phyloP scores from a whole-genome alignment of 106 monocot species.

The Alisma plantagoaquatica region DNA sequence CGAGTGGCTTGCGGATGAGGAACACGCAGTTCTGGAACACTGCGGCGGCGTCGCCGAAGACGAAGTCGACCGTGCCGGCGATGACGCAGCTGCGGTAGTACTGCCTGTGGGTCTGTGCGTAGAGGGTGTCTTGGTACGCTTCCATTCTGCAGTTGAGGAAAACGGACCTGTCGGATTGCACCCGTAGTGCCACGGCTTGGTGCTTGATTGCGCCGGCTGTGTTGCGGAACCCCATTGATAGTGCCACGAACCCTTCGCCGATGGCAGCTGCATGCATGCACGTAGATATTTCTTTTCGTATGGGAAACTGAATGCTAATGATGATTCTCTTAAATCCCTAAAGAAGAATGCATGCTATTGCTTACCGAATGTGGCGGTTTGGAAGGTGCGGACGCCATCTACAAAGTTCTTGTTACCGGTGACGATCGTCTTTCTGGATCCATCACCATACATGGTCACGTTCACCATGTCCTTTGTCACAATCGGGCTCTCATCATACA shows the following conservation, averaged over 20 bases:
- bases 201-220: constrained; percentile 14
- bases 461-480: constrained; percentile 23
- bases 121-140: constrained; percentile 17
- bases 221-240: constrained; percentile 15
- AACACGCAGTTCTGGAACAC: constrained; percentile 15
- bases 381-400: constrained; percentile 35
- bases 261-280: constrained; percentile 2
- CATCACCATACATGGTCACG: constrained; percentile 46
- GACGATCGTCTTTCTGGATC: constrained; percentile 22
- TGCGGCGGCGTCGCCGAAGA: constrained; percentile 16
- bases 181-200: constrained; percentile 10
- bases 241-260: constrained; percentile 9
- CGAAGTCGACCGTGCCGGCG: constrained; percentile 20
- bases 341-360: background rate
- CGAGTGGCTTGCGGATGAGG: background rate
- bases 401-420: constrained; percentile 52
- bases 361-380: constrained; percentile 20
- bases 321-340: no score
- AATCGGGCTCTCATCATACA: constrained; percentile 9
- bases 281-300: no score
- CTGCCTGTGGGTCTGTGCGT: constrained; percentile 11
- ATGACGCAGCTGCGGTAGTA: constrained; percentile 10
- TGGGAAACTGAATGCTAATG: no score
- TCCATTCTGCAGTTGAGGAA: constrained; percentile 5
- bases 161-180: constrained; percentile 5